Base-by-base conservation (phyloP, 2,329 filamentous ascomycete species). In the Fusarium subglutinans region DNA sequence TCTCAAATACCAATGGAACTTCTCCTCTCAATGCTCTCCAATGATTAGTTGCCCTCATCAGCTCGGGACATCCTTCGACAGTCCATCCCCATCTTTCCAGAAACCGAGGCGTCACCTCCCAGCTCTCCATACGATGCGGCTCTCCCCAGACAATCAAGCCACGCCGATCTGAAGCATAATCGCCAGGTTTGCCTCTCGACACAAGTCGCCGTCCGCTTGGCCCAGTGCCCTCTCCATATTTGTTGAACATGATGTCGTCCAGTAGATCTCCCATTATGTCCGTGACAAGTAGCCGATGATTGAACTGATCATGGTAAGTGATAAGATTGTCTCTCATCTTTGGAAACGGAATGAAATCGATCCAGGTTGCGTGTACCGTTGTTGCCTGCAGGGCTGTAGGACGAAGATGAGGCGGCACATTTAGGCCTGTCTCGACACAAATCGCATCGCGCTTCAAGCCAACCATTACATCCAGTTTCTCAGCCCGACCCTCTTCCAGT, bases 21-120 rank as follows among this genome's bases (percentile, higher is more conserved):
- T 66, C 63, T 9, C 61, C 48, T 20, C 63, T 60, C 9, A 66
- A 35, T 4, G 30, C 43, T 44, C 64, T 66, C 61, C 61, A 67
- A 11, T 66, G 43, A 33, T 66, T 66, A 24, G 63, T 66, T 20
- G 61, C 43, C 15, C 3, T 58, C 43, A 65, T 40, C 43, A 66
- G n/a, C 13, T 57, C 63, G 20, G 63, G 30, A 9, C 61, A 66
- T 18, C 50, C 63, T 58, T 66, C 50, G 14, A 44, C 43, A 20
- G 63, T 22, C 63, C 63, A 66, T 8, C 63, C 61, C 63, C 63
- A 66, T 48, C 60, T 43, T 8, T 65, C 48, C 4, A 65, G n/a
- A n/a, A 66, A 66, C 7, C 30, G 41, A 38, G 60, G 28, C 11
- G 63, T 66, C 11, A 64, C n/a, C 41, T 66, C 63, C 63, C 63